Base-by-base conservation (phyloP, 2,329 filamentous ascomycete species). In the Nemania sp. region DNA sequence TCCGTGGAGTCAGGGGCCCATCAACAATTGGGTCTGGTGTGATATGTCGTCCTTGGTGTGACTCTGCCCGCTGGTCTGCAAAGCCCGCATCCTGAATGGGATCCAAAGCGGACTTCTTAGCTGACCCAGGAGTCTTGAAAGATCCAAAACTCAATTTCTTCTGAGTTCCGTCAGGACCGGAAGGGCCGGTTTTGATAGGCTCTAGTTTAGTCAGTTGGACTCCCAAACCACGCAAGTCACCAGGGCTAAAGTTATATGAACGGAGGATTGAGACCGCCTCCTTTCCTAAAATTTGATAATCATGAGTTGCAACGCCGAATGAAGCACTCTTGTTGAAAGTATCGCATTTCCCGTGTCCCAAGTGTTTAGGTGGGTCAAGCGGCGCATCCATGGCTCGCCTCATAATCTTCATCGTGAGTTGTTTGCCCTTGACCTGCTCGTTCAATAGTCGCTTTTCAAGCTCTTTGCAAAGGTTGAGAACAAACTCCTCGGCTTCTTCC, bases 401-500 rank as follows among this genome's bases (percentile, higher is more conserved):
- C 94, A 99, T 98, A 68, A 99, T 91, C 78, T 98, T 98, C 85
- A 99, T 89, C 0, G 94, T 97, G 57, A 99, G 84, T 70, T 97
- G 93, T 72, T 88, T 92, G 15, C 96, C 96, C 76, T 92, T 97
- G 60, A 98, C 93, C 32, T 90, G 86, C 77, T 98, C 93, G 71
- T 94, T 92, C 24, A 94, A 77, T 20, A 99, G 82, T 1, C 96
- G 88, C 64, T 90, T 91, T 73, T 94, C 90, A 6, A 99, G 82
- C 79, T 99, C 96, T 64, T 90, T 90, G 76, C 93, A 96, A 0
- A 99, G 83, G 72, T 93, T 96, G 69, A 89, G 84, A 32, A 98
- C 87, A 78, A 99, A 99, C 71, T 97, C 93, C 67, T 98, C 95
- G 0, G 94, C 94, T 79, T 99, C 95, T n/a, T 88, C 86, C 76